Base-by-base conservation (phyloP, 1,284 basidiomycete genomes). In the Ceratobasidium sp. region DNA sequence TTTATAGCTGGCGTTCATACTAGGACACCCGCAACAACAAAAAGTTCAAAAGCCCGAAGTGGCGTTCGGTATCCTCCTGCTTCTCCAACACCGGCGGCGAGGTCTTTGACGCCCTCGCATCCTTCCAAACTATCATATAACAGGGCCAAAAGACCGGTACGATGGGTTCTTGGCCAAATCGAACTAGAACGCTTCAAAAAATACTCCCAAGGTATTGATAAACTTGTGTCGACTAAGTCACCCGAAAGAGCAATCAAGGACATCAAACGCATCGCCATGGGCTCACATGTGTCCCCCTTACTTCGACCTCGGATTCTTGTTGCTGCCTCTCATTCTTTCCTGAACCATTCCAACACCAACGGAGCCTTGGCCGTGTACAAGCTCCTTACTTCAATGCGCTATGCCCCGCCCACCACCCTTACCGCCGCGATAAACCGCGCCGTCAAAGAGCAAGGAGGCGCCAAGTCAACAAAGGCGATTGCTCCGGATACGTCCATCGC, bases 341-440 rank as follows among this genome's bases (percentile, higher is more conserved):
- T 71, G 12, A 55, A 55, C 28, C 36, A 57, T 39, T 43, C 55
- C 14, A 58, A 57, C 14, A 46, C 60, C 21, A 30, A 26, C 26
- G 67, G 67, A 9, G 67, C 67, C 18, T 23, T 71, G 12, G 45
- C 43, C 14, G 39, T 50, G 55, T 71, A 71, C 34, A 71, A 45
- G 34, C 14, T 36, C 2, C 45, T 71, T 43, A 6, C 46, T 30
- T 58, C 67, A n/a, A 26, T 50, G 10, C 53, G 55, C 6, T 71
- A 59, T 23, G 55, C 67, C 4, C 67, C 67, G 1, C 67, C 67
- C 16, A 23, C 39, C 1, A 30, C 55, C 4, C 67, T 71, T 60
- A 45, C 52, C 21, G 57, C 67, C 21, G 55, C 67, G 5, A 32
- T 71, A 1, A 41, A 71, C 32, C 67, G 67, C 23, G 55, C 43